phyloP scores from a whole-genome alignment of 75 land plant species.

The Picea sitchensis region DNA sequence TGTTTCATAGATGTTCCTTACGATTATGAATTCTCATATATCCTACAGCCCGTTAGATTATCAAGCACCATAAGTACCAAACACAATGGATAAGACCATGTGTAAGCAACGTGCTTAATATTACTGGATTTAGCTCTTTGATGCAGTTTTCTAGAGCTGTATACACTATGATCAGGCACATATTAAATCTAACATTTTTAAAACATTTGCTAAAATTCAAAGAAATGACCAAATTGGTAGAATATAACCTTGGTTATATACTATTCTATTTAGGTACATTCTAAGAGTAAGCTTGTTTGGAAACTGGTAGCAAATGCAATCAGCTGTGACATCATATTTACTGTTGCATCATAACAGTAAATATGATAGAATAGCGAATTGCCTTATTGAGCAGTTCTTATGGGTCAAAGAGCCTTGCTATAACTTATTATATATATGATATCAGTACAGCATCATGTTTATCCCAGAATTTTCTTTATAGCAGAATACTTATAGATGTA shows the following conservation, averaged over 20 bases:
- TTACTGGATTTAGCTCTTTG: neutral
- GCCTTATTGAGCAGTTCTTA: neutral
- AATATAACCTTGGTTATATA: neutral
- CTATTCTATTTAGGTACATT: neutral
- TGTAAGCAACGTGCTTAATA: neutral
- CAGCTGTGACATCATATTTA: neutral
- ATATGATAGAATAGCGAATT: neutral
- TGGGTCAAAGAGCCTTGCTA: neutral
- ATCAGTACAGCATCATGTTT: neutral
- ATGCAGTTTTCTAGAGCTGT: too few relatives aligned
- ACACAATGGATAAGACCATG: neutral
- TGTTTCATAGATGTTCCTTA: neutral
- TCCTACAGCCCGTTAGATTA: neutral
- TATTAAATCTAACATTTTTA: neutral
- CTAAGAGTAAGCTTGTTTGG: neutral
- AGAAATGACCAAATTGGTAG: neutral
- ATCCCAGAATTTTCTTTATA: neutral
- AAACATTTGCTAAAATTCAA: neutral
- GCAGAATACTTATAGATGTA: neutral
- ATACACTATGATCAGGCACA: neutral
- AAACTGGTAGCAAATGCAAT: neutral
- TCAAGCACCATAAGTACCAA: neutral
- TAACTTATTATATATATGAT: neutral
- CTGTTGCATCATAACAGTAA: conserved; percentile 4
- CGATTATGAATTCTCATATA: neutral